Evolutionary conservation across 768 basidiomycete species (phyloP).

Genomic region (Auriscalpium microsporum): DNA sequence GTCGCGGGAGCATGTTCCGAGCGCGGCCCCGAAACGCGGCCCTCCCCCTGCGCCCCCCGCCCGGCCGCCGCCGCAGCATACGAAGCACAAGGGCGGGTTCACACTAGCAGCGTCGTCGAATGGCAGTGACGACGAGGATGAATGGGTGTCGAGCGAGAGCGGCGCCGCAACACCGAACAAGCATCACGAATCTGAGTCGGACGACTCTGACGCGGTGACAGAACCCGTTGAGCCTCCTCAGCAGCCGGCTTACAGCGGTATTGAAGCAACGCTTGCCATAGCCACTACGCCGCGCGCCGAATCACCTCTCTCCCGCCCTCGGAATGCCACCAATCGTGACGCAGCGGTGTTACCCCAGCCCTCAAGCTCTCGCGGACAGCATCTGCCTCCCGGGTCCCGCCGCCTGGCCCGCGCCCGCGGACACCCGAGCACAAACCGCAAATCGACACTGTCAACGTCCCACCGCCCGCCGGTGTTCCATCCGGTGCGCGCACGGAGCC

Average conservation of each 20-base stretch:
- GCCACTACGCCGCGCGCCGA: slow-evolving; percentile 24
- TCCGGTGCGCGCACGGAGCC: slow-evolving; percentile 15
- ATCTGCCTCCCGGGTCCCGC: not conserved
- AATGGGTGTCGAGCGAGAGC: slow-evolving; percentile 74
- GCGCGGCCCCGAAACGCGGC: slow-evolving; percentile 1
- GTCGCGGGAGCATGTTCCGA: slow-evolving; percentile 9
- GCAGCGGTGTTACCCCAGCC: not conserved
- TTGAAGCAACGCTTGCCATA: slow-evolving; percentile 13
- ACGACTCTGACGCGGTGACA: slow-evolving; percentile 24
- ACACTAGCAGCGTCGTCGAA: slow-evolving; percentile 44
- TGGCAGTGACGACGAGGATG: slow-evolving; percentile 51
- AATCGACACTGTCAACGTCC: not conserved
- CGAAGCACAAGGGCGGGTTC: slow-evolving; percentile 44
- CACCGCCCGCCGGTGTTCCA: not conserved
- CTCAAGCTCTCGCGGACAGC: slow-evolving; percentile 9
- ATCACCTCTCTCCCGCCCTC: slow-evolving; percentile 16
- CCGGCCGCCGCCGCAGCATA: not conserved
- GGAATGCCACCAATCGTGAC: slow-evolving; percentile 10
- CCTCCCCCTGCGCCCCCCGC: slow-evolving; percentile 2
- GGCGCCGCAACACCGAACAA: slow-evolving; percentile 60
- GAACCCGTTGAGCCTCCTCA: slow-evolving; percentile 20
- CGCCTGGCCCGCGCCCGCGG: not conserved
- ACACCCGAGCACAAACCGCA: not conserved
- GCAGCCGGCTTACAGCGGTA: not conserved
- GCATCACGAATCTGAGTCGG: slow-evolving; percentile 28